Base-by-base conservation (phyloP, 2,329 filamentous ascomycete species). In the Thelonectria discophora region DNA sequence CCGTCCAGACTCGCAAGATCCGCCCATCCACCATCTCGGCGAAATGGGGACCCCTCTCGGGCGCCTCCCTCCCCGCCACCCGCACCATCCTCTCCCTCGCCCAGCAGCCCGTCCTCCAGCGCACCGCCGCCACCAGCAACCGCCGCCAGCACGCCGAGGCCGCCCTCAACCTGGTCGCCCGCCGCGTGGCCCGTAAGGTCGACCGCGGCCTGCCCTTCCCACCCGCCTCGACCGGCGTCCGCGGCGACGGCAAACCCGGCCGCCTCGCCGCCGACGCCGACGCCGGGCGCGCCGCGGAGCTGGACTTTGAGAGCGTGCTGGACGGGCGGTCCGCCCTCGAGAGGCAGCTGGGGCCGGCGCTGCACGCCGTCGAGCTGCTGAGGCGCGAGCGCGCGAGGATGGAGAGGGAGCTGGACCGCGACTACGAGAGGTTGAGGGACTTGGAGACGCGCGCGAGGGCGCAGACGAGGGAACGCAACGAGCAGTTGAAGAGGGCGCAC, bases 151-250 rank as follows among this genome's bases (percentile, higher is more conserved):
- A 87, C 58, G 86, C 87, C 10, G 78, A 86, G 9, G 77, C 82
- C 2, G 85, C 85, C 20, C 78, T 92, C 7, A 79, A 82, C 39
- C 79, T 80, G 40, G 80, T 89, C 24, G 78, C 86, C 8, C 81
- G 81, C 42, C 83, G 82, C 53, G 79, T 92, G 34, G 76, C 83
- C 37, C 82, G 79, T 49, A 89, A 88, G 69, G 77, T 92, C 6
- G 75, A 80, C 15, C 83, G 82, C 34, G 86, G 85, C 11, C 79
- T 90, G 53, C 88, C 88, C n/a, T 91, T 92, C 71, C 90, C 90
- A 1, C 86, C 86, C 0, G 80, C 83, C 3, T 73, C 76, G 1
- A 68, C 73, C 50, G 63, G 69, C 3, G 63, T 72, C 7, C 55
- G 58, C 5, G 48, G 37, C n/a, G n/a, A n/a, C 17, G 63, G 72